Percentiles rank a stretch among this genome's conserved stretches.
These are phyloP conservation scores for Amphicarpaea edgeworthii DNA, from an alignment of 306 rosid species.

Conservation along the genomic window DNA sequence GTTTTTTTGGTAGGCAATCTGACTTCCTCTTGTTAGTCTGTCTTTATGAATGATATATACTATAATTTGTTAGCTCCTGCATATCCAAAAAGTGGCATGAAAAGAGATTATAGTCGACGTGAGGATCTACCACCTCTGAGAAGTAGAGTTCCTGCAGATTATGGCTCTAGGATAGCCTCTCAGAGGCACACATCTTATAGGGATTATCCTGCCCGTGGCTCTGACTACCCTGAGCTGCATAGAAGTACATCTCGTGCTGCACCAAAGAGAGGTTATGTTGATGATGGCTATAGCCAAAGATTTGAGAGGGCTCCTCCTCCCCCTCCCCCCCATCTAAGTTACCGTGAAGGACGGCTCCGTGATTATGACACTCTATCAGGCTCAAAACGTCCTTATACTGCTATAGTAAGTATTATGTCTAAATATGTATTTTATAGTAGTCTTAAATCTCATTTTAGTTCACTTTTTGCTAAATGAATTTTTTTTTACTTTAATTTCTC, in stretches of 20 bases:
- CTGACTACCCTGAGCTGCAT: conserved; percentile 72
- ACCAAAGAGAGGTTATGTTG: conserved; percentile 79
- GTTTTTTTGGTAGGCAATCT: too few relatives aligned
- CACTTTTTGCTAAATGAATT: neutral
- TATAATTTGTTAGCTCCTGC: conserved; percentile 60
- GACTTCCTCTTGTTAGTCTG: conserved; percentile 34
- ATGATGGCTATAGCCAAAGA: conserved; percentile 80
- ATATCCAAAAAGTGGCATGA: conserved; percentile 75
- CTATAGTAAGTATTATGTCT: conserved; percentile 59
- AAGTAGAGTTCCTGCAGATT: conserved; percentile 68
- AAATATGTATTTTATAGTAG: neutral
- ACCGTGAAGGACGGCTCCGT: conserved; percentile 77
- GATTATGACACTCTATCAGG: conserved; percentile 80
- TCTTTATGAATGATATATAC: conserved; percentile 14
- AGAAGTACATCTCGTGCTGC: conserved; percentile 64
- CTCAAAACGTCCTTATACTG: conserved; percentile 84
- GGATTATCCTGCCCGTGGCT: conserved; percentile 74
- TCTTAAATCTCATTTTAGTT: conserved; percentile 28
- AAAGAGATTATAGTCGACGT: conserved; percentile 78
- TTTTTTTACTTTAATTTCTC: conserved; percentile 8
- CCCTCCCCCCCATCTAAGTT: conserved; percentile 61
- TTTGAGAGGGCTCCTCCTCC: conserved; percentile 79
- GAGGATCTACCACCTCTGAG: conserved; percentile 86
- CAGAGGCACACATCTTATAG: conserved; percentile 76
- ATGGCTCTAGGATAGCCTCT: conserved; percentile 69